Conservation (phyloP, 129 eudicot genomes). For the Calendula officinalis region DNA sequence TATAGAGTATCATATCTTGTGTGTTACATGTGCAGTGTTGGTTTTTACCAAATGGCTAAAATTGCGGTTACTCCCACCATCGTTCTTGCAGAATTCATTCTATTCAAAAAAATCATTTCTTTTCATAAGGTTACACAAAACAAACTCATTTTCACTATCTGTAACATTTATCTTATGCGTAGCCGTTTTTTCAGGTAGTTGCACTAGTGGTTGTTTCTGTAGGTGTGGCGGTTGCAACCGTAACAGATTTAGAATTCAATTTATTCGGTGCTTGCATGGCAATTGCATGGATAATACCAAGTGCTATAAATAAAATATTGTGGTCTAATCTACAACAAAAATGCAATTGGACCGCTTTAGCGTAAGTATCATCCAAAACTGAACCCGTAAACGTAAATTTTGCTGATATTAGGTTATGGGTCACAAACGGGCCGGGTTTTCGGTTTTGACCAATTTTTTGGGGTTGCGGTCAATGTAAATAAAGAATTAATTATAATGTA, state of each 20-base stretch:
- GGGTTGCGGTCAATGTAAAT: no score
- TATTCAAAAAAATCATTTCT: conserved; percentile 55
- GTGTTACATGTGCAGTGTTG: conserved; percentile 56
- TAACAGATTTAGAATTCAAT: conserved; percentile 76
- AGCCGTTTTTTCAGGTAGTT: conserved; percentile 43
- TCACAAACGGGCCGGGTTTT: no score
- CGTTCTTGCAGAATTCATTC: conserved; percentile 71
- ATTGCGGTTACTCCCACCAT: conserved; percentile 92
- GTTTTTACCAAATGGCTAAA: conserved; percentile 92
- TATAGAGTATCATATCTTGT: background rate
- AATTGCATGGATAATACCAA: conserved; percentile 65
- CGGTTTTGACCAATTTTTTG: no score
- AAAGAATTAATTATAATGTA: background rate
- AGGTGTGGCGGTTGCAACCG: conserved; percentile 85
- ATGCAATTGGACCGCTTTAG: conserved; percentile 76
- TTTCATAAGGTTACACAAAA: conserved; percentile 48
- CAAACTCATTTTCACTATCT: background rate
- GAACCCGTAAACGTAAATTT: no score
- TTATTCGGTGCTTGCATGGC: conserved; percentile 73
- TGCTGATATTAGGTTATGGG: no score
- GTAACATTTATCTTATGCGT: background rate
- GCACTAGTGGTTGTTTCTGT: conserved; percentile 64
- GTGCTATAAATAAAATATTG: conserved; percentile 74
- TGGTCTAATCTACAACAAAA: conserved; percentile 81
- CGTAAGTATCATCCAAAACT: conserved; percentile 39